Base-by-base conservation (phyloP, 345 rosid species). In the Heritiera fomes region DNA sequence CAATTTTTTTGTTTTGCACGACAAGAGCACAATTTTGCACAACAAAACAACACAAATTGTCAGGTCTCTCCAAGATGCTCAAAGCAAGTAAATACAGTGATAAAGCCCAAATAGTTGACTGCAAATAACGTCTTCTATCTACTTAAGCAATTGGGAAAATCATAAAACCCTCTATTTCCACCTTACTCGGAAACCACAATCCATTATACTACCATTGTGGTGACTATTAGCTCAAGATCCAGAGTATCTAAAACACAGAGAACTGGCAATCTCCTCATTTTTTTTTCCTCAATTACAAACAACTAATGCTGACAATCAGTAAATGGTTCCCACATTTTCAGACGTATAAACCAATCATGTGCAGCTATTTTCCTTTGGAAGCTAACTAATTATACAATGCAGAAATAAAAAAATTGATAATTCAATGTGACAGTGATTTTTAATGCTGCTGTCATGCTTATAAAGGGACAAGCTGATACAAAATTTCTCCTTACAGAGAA, bases 151-250 rank as follows among this genome's bases (percentile, higher is more conserved):
- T 34, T 34, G 4, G 3, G 13, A 50, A 10, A 12, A 14, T 13
- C 45, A 43, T 0, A 43, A 52, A 13, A 52, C 17, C 56, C 18
- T 52, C 17, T 13, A 52, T 52, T 52, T 3, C 17, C 17, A 52
- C 53, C 53, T 49, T 11, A 49, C 56, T 52, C 17, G 12, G 17
- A 13, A 52, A 43, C 6, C 7, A 43, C 45, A 43, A 6, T 52
- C 56, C 56, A 13, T 52, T 14, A 14, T 52, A 52, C 17, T 52
- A 13, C 18, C 56, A 52, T 52, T 13, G 18, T 52, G 18, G 18
- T 52, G 6, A 52, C 14, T 12, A 52, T 52, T 3, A 52, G 17
- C 17, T 13, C 5, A 12, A 14, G 90, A 82, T 71, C 93, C 87
- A 78, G 72, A 0, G 83, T 41, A 75, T 80, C 75, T 64, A 87